A percentile compares a stretch with the other conserved stretches of the same genome.
phyloP scores from a whole-genome alignment of 192 early-diverging fungal genomes.

The Backusella circina region DNA sequence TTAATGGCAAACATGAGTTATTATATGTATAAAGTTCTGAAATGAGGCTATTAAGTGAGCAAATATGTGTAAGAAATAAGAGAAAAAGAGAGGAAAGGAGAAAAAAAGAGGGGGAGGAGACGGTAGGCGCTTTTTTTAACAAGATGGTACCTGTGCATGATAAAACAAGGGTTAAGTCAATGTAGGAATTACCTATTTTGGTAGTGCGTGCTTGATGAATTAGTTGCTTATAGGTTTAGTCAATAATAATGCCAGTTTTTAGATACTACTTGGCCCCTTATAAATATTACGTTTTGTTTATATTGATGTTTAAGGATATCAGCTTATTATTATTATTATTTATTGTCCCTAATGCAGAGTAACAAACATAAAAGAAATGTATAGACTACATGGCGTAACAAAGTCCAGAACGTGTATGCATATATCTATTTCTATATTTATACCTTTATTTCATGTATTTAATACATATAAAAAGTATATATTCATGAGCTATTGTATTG shows the following conservation, averaged over 20 bases:
- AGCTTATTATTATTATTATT: not conserved
- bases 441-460: not conserved
- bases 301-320: not conserved
- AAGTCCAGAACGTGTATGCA: not conserved
- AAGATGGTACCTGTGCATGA: not conserved
- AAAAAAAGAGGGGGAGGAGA: not conserved
- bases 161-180: not conserved
- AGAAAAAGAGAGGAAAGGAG: not conserved
- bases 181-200: not conserved
- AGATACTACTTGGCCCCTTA: not conserved
- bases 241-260: not conserved
- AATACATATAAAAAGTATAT: not conserved
- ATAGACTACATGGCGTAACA: not conserved
- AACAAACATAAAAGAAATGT: not conserved
- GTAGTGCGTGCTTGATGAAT: not conserved
- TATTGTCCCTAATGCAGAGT: not conserved
- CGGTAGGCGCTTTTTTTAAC: not conserved
- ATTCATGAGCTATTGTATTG: not conserved
- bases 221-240: not conserved
- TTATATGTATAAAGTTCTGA: not conserved
- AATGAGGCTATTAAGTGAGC: not conserved
- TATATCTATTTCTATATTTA: not conserved
- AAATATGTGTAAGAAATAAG: not conserved
- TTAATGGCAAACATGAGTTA: not conserved
- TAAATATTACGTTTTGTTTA: not conserved